These are phyloP conservation scores for Crotalaria pallida DNA, from an alignment of 306 rosid species.

Conservation along the genomic window DNA sequence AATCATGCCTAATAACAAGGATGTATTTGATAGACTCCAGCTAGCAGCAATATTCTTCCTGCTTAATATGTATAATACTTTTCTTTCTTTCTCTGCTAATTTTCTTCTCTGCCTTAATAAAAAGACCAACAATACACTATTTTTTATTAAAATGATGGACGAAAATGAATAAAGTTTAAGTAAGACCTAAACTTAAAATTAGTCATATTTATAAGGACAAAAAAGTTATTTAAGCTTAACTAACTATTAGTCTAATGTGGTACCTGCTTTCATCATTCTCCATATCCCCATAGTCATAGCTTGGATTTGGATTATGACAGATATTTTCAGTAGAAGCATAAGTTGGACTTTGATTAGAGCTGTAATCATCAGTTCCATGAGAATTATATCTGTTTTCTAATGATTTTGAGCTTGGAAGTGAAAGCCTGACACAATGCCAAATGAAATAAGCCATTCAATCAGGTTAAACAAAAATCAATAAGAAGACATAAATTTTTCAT, in stretches of 20 bases:
- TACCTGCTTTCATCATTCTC: conserved; percentile 23
- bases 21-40: too few species aligned
- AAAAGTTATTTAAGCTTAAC: too few species aligned
- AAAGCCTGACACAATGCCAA: background rate
- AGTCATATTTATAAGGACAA: too few species aligned
- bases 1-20: too few species aligned
- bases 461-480: background rate
- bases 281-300: conserved; percentile 14
- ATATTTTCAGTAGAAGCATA: conserved; percentile 21
- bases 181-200: too few species aligned
- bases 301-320: background rate
- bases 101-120: too few species aligned
- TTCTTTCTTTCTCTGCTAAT: too few species aligned
- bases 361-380: background rate
- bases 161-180: too few species aligned
- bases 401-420: conserved; percentile 8
- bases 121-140: too few species aligned
- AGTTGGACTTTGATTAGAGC: background rate
- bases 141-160: too few species aligned
- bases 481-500: background rate
- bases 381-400: background rate
- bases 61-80: too few species aligned
- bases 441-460: background rate
- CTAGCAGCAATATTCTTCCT: too few species aligned
- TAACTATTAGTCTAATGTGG: background rate